These are phyloP conservation scores for Ascochyta pisi DNA, from an alignment of 2,329 filamentous ascomycete genomes.

Conservation along the genomic window DNA sequence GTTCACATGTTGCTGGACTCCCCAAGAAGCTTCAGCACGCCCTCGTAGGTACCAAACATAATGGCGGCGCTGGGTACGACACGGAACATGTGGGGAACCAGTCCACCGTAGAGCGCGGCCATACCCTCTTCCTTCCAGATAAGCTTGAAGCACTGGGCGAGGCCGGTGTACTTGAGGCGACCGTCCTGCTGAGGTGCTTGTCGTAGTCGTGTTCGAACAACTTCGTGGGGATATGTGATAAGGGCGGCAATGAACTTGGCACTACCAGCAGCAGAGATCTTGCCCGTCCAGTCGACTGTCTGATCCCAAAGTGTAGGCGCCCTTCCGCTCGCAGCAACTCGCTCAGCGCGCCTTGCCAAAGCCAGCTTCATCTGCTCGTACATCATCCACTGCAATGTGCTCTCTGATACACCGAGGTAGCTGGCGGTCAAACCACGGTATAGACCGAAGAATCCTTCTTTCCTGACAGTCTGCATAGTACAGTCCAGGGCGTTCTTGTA, in stretches of 20 bases:
- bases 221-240: conserved; percentile 91
- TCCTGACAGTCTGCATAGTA: conserved; percentile 77
- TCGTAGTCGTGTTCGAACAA: conserved; percentile 81
- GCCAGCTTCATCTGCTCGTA: conserved; percentile 89
- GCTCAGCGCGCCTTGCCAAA: conserved; percentile 70
- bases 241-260: conserved; percentile 87
- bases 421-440: conserved; percentile 92
- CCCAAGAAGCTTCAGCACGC: conserved; percentile 57
- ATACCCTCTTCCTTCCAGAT: conserved; percentile 90
- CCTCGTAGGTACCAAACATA: conserved; percentile 87
- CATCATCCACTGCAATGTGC: conserved; percentile 89
- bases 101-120: conserved; percentile 83
- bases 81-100: conserved; percentile 89
- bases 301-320: conserved; percentile 75
- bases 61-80: conserved; percentile 93
- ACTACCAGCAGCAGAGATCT: conserved; percentile 77
- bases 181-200: conserved; percentile 79
- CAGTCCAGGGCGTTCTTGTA: conserved; percentile 92
- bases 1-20: conserved; percentile 50
- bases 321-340: conserved; percentile 62
- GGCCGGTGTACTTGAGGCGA: conserved; percentile 82
- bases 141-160: conserved; percentile 86
- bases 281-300: conserved; percentile 78
- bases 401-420: conserved; percentile 90
- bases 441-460: conserved; percentile 81